Base-by-base conservation (phyloP, 495 filamentous ascomycete genomes). In the Talaromyces proteolyticus region DNA sequence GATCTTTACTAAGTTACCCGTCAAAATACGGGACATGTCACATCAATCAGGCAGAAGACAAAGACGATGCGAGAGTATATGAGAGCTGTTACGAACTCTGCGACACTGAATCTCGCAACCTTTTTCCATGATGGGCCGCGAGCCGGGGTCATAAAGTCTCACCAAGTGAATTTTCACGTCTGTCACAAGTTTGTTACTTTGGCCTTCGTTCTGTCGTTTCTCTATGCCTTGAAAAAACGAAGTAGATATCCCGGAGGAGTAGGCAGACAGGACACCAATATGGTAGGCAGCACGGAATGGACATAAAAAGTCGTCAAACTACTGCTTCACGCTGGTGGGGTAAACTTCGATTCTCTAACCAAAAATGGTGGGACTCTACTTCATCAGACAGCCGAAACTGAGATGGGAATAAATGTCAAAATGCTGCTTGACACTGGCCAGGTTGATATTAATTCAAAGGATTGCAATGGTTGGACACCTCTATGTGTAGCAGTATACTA, bases 401-500 rank as follows among this genome's bases (percentile, higher is more conserved):
- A 19, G 16, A 3, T 19, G 12, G 42, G 20, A n/a, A n/a, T n/a
- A n/a, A 24, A 53, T 20, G 54, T 54, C 14, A 51, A 45, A 38
- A 41, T 54, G 50, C 52, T 58, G 14, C 44, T 57, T 7, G 42
- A 49, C 20, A 19, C 20, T 1, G 36, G 53, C 12, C 6, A 23
- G 6, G 51, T 55, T 42, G 44, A 61, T 14, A 29, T 59, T 24
- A 41, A 56, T 39, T 51, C 50, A 41, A 48, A 54, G 42, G 59
- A 66, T 54, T 41, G 42, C 1, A 40, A 24, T 12, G 55, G 55
- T 39, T 42, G 49, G 36, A 56, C 57, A 19, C 52, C 62, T 11
- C 53, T 64, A 19, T 56, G 23, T 16, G 58, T 39, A 41, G 61
- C 54, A 25, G 60, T 54, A 45, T 52, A 26, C 29, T 47, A 46